Evolutionary conservation across 176 grass and related monocot genomes (phyloP), one percentile per base, ranked within the genome.

Genomic region (Avena atlantica): DNA sequence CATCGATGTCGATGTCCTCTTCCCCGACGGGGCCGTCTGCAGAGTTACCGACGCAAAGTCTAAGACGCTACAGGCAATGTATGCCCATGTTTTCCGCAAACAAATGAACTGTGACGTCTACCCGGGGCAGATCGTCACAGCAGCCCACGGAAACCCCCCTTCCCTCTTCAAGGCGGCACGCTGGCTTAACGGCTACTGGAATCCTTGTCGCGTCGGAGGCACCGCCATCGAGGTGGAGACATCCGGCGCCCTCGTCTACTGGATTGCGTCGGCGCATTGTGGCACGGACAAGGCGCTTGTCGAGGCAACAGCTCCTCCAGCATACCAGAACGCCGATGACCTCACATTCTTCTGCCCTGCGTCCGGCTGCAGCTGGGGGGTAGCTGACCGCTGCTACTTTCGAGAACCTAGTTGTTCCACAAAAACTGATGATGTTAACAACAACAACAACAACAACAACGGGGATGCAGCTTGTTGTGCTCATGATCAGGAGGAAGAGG

Each of bases 121-220:
- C 37, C 68, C 69, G 1, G 81, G 81, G 53, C 36, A 47, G 21
- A 36, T 14, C 2, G 53, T 83, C 12, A 58, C 20, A 7, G 57
- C 20, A 12, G 25, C 25, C 25, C 25, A 25, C 25, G 20, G 3
- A 9, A 12, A 1, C 16, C 9, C 3, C 2, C 2, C 0, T 1
- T 12, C 7, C 29, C 20, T 29, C 1, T 74, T 62, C 55, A n/a
- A 74, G 56, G 16, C 9, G 0, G 34, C 74, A 6, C 7, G 29
- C 20, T 86, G 84, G 84, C 20, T 78, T 34, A 45, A 20, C 25
- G 84, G 84, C 0, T 19, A 78, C 49, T 86, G 84, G 74, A 29
- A 76, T 8, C 23, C 21, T 15, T 1, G 1, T 25, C 73, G 48
- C 1, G 0, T 9, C 2, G 12, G 1, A 21, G 84, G 84, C 84